These are phyloP conservation scores for Porphyra umbilicalis DNA, from an alignment of 31 red algal genomes.

Conservation along the genomic window DNA sequence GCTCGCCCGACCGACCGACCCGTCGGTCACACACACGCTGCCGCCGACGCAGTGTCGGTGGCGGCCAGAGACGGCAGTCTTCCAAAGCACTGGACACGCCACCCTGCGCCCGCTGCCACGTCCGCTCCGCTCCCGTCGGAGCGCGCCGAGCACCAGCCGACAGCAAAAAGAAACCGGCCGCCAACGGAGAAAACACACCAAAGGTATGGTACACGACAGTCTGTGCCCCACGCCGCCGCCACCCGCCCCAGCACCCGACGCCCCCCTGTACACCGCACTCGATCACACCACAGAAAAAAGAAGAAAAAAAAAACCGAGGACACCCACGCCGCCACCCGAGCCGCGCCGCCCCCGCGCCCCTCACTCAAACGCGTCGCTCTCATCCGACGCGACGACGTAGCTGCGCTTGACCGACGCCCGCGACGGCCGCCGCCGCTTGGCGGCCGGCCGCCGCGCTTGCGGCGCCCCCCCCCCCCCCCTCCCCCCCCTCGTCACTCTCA, in stretches of 20 bases:
- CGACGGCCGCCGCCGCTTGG: slow-evolving; percentile 10
- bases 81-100: no score
- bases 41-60: no score
- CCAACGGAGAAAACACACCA: neutral
- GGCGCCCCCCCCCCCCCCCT: slow-evolving; percentile 4
- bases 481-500: slow-evolving; percentile 33
- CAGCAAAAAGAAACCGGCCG: neutral
- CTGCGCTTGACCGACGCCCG: slow-evolving; percentile 15
- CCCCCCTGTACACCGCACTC: neutral
- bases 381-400: neutral
- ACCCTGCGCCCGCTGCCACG: no score
- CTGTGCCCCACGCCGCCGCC: neutral
- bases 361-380: neutral
- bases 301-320: neutral
- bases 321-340: neutral
- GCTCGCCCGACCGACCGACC: no score
- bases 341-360: neutral
- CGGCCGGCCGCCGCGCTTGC: slow-evolving; percentile 20
- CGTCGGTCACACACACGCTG: no score
- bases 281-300: neutral
- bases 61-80: no score
- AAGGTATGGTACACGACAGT: neutral
- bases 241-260: neutral
- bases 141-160: neutral
- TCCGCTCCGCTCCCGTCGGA: no score